These are phyloP conservation scores for Schrenkiella parvula DNA, from an alignment of 345 rosid genomes.

Conservation along the genomic window DNA sequence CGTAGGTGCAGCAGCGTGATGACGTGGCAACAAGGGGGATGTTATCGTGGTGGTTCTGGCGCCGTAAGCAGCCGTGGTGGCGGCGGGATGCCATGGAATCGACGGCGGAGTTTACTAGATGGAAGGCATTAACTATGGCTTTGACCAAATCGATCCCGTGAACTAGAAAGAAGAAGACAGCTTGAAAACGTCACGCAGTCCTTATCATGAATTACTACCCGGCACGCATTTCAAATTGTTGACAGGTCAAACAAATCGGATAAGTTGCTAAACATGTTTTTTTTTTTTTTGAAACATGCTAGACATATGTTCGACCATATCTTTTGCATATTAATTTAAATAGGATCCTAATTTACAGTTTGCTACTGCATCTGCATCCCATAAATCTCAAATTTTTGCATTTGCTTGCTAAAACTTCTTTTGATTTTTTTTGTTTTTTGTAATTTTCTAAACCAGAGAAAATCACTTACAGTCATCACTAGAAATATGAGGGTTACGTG, in stretches of 20 bases:
- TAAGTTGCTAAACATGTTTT: background rate
- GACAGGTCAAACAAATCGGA: conserved; percentile 8
- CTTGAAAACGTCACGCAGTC: conserved; percentile 17
- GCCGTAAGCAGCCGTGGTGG: conserved; percentile 30
- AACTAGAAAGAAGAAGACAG: background rate
- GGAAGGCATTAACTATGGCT: background rate
- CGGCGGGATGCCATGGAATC: conserved; percentile 51
- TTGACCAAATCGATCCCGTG: conserved; percentile 17
- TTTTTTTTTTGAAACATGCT: no score
- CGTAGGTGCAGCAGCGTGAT: conserved; percentile 31
- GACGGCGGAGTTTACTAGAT: conserved; percentile 4
- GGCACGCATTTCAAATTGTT: background rate
- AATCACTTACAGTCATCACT: background rate
- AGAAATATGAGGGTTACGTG: background rate
- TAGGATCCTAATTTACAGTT: background rate
- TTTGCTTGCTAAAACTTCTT: background rate
- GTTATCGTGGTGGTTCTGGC: conserved; percentile 23
- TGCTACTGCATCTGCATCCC: background rate
- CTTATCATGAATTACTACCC: background rate
- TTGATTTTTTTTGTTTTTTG: background rate
- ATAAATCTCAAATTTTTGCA: background rate
- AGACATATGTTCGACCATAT: background rate
- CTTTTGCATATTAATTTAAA: background rate
- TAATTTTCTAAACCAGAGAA: background rate
- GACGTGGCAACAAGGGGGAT: conserved; percentile 17